These are phyloP conservation scores for Arthroderma sp. DNA, from an alignment of 2,329 filamentous ascomycete species.

Conservation along the genomic window DNA sequence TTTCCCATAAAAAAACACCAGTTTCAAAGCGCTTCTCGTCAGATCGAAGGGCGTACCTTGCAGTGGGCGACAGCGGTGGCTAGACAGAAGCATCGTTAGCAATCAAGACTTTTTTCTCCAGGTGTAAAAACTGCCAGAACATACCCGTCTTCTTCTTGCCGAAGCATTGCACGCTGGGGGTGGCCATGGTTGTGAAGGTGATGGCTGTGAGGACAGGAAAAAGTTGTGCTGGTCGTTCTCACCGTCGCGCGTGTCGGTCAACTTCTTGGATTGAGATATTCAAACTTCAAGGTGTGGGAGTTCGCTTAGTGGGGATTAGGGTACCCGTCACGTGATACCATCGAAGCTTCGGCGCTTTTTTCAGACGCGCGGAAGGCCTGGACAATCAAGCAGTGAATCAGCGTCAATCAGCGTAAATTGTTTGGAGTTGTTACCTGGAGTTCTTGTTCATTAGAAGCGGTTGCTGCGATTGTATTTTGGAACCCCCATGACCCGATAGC, in stretches of 20 bases:
- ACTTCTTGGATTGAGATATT: slow-evolving; percentile 23
- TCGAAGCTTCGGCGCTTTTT: not conserved
- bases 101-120: slow-evolving; percentile 12
- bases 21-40: not conserved
- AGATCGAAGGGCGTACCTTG: slow-evolving; percentile 49
- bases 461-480: too few relatives aligned
- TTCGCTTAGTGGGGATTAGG: slow-evolving; percentile 29
- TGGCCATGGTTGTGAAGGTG: slow-evolving; percentile 50
- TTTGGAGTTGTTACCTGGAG: too few relatives aligned
- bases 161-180: slow-evolving; percentile 91
- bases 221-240: slow-evolving; percentile 19
- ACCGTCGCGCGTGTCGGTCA: slow-evolving; percentile 19
- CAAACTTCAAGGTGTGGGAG: slow-evolving; percentile 22
- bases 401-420: too few relatives aligned
- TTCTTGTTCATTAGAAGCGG: too few relatives aligned
- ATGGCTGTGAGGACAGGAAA: slow-evolving; percentile 22
- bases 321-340: slow-evolving; percentile 19
- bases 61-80: slow-evolving; percentile 83
- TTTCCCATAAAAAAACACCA: slow-evolving; percentile 5
- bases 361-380: not conserved
- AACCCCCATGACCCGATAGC: not conserved
- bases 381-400: not conserved
- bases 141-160: slow-evolving; percentile 83
- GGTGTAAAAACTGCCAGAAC: slow-evolving; percentile 9
- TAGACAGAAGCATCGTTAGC: slow-evolving; percentile 28